Base-by-base conservation (phyloP, 2,329 filamentous ascomycete species). In the Cladosporium sphaerospermum region DNA sequence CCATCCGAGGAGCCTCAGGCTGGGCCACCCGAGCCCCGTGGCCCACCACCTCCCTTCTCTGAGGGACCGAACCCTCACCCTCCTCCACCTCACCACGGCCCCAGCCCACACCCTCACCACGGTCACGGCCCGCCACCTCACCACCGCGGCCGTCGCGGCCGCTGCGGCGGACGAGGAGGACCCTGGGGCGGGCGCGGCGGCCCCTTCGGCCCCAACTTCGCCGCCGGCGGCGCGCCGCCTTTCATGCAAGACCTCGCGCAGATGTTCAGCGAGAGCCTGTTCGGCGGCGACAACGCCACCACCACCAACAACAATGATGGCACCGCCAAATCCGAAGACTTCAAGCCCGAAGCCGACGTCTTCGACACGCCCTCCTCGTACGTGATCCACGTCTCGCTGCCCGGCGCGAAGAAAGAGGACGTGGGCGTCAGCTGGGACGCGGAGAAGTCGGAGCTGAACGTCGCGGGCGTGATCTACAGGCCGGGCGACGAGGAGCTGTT, bases 361-460 rank as follows among this genome's bases (percentile, higher is more conserved):
- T 93, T 92, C 74, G 80, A 85, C 66, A 86, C 84, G 4, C 70
- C 81, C 6, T 70, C 73, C 32, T 71, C 81, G 11, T 90, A 83
- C 66, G 73, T 89, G 41, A 72, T 93, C 8, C 88, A 93, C 68
- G 65, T 82, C 45, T 84, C 87, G 1, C 77, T 95, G 0, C 87
- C 89, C 0, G 89, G 89, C 23, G 88, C 85, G 1, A 84, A 84
- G 71, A 91, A 90, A 70, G 80, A 88, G 62, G 87, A 93, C 63
- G 74, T 93, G 5, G 85, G 80, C 54, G 81, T 93, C 43, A 84
- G 84, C 67, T 95, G 86, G 81, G 82, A 92, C 60, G 76, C 80
- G 0, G 84, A 88, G 54, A 82, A 81, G 63, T 78, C 76, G 44
- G 74, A 79, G 52, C 73, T 95, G 40, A 81, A 77, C 61, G 73